A percentile compares a stretch with the other conserved stretches of the same genome.
Conservation (phyloP, 331 rosid species). For the Rhamnella rubrinervis region DNA sequence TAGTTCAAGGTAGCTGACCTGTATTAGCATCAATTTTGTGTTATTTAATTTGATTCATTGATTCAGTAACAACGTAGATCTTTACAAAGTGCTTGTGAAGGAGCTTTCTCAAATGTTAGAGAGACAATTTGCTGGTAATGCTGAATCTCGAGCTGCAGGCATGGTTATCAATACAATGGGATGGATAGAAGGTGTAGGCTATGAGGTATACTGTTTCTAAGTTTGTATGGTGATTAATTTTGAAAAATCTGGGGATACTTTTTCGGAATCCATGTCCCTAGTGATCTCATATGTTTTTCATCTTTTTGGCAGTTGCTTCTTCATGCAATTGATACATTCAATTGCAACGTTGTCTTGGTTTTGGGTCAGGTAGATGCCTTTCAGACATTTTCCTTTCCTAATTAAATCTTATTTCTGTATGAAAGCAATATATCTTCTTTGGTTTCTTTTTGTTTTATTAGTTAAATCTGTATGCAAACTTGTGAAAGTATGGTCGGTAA, state of each 20-base stretch:
- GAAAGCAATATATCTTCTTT: neutral
- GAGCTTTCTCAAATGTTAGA: slow-evolving; percentile 83
- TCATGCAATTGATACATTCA: slow-evolving; percentile 81
- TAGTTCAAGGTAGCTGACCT: too few species aligned
- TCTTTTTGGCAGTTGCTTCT: slow-evolving; percentile 73
- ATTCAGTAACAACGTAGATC: slow-evolving; percentile 76
- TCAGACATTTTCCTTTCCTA: neutral
- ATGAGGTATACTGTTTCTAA: slow-evolving; percentile 53
- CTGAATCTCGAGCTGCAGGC: slow-evolving; percentile 94
- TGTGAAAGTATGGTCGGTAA: too few species aligned
- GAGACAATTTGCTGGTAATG: slow-evolving; percentile 75
- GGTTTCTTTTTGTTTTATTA: neutral
- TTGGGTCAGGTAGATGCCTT: slow-evolving; percentile 78
- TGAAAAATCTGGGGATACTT: slow-evolving; percentile 1
- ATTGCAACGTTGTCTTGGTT: slow-evolving; percentile 87
- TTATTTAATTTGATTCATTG: slow-evolving; percentile 1
- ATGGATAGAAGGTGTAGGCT: slow-evolving; percentile 97
- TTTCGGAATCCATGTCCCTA: slow-evolving; percentile 4
- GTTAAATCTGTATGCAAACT: neutral
- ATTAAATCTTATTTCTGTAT: neutral
- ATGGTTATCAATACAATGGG: slow-evolving; percentile 99
- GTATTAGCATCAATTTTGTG: neutral
- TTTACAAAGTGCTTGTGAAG: slow-evolving; percentile 83
- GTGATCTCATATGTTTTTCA: slow-evolving; percentile 1
- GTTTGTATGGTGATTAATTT: neutral